These are phyloP conservation scores for Pilatotrama ljubarskyi DNA, from an alignment of 768 basidiomycete species.

Conservation along the genomic window DNA sequence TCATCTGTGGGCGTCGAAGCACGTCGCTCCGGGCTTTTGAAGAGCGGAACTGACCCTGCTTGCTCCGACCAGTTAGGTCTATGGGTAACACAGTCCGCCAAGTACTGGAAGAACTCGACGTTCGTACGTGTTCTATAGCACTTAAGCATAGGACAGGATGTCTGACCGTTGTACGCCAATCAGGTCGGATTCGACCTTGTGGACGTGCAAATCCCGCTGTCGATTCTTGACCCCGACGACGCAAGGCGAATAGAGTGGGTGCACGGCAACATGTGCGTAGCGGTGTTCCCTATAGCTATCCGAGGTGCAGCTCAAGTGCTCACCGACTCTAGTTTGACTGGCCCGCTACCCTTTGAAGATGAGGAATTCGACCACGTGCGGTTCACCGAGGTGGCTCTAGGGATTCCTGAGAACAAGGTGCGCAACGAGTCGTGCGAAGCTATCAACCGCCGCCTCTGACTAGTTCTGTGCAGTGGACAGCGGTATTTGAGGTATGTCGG, in stretches of 20 bases:
- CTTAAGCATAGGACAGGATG: neutral
- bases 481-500: slow-evolving; percentile 59
- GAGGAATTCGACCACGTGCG: slow-evolving; percentile 82
- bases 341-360: slow-evolving; percentile 75
- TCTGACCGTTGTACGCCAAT: neutral
- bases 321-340: slow-evolving; percentile 56
- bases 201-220: slow-evolving; percentile 64
- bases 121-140: slow-evolving; percentile 48
- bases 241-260: slow-evolving; percentile 66
- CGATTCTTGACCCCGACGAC: slow-evolving; percentile 49
- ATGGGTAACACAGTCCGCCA: slow-evolving; percentile 73
- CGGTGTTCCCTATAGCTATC: neutral
- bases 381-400: slow-evolving; percentile 39
- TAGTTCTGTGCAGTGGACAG: slow-evolving; percentile 55
- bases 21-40: neutral
- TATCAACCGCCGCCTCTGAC: too few relatives aligned
- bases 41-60: neutral
- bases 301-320: neutral
- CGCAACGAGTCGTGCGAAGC: neutral
- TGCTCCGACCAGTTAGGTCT: slow-evolving; percentile 53
- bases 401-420: slow-evolving; percentile 75
- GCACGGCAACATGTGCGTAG: slow-evolving; percentile 75
- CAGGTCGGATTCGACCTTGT: slow-evolving; percentile 81
- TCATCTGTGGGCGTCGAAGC: neutral
- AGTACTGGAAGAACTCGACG: slow-evolving; percentile 64